These are phyloP conservation scores for Sporothrix dimorphospora DNA, from an alignment of 2,329 filamentous ascomycete species.

Conservation along the genomic window DNA sequence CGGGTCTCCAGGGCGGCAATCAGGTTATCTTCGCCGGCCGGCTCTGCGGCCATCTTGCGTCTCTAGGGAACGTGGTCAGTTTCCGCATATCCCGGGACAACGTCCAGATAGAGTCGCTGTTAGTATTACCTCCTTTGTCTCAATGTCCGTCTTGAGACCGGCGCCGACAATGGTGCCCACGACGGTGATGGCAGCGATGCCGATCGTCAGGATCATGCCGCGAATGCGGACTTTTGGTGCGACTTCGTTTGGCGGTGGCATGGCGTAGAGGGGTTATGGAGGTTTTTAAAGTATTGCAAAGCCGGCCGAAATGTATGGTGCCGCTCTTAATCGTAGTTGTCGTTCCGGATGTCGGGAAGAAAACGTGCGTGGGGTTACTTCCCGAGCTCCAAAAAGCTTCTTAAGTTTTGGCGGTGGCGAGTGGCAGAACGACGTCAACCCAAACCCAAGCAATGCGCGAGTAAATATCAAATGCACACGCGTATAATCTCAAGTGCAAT, in stretches of 20 bases:
- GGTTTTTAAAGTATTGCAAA: background rate
- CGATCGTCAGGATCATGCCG: conserved; percentile 34
- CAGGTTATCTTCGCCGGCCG: conserved; percentile 37
- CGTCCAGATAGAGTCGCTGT: background rate
- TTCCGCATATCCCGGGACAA: background rate
- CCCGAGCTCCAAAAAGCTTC: conserved; percentile 2
- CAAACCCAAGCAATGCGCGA: too few species aligned
- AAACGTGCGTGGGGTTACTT: conserved; percentile 16
- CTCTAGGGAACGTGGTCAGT: background rate
- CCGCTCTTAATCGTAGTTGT: background rate
- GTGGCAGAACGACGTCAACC: conserved; percentile 30
- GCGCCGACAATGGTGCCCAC: conserved; percentile 42
- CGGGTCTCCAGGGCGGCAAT: conserved; percentile 40
- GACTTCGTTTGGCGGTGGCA: conserved; percentile 8
- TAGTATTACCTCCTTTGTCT: conserved; percentile 33
- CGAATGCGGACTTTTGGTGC: conserved; percentile 30
- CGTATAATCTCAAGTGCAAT: too few species aligned
- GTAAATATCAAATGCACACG: too few species aligned
- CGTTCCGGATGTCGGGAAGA: background rate
- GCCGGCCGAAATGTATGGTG: background rate
- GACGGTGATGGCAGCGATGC: conserved; percentile 39
- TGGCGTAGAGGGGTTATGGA: background rate
- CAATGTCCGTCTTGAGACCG: conserved; percentile 40
- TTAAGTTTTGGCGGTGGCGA: conserved; percentile 30
- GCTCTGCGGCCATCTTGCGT: conserved; percentile 35